Conservation (phyloP, 441 rosid genomes). For the Isatis lusitanica region DNA sequence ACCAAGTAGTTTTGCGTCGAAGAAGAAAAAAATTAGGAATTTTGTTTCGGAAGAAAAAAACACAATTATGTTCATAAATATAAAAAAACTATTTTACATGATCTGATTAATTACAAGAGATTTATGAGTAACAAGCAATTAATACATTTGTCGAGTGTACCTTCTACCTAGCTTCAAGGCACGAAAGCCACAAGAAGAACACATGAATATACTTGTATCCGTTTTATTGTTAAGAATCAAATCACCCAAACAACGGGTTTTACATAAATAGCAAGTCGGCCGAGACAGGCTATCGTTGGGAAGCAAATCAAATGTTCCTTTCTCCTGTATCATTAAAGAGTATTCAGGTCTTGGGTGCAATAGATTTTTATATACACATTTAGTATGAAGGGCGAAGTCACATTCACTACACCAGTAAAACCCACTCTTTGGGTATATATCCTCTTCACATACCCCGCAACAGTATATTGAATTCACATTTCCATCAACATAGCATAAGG, state of each 20-base stretch:
- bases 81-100: background rate
- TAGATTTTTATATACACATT: background rate
- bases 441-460: constrained; percentile 24
- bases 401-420: background rate
- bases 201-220: background rate
- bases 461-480: background rate
- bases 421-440: background rate
- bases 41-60: too few species aligned
- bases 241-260: background rate
- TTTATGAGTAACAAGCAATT: too few species aligned
- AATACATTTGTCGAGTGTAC: too few species aligned
- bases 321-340: background rate
- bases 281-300: background rate
- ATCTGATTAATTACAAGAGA: background rate
- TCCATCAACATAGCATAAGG: too few species aligned
- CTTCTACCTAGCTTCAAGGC: too few species aligned
- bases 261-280: background rate
- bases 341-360: background rate
- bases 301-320: background rate
- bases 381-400: background rate
- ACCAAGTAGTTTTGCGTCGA: constrained; percentile 32
- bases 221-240: background rate
- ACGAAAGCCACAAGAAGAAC: background rate
- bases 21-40: too few species aligned
- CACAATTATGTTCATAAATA: too few species aligned